Evolutionary conservation across 176 grass and related monocot species (phyloP).

Genomic region (Triticum monococcum): DNA sequence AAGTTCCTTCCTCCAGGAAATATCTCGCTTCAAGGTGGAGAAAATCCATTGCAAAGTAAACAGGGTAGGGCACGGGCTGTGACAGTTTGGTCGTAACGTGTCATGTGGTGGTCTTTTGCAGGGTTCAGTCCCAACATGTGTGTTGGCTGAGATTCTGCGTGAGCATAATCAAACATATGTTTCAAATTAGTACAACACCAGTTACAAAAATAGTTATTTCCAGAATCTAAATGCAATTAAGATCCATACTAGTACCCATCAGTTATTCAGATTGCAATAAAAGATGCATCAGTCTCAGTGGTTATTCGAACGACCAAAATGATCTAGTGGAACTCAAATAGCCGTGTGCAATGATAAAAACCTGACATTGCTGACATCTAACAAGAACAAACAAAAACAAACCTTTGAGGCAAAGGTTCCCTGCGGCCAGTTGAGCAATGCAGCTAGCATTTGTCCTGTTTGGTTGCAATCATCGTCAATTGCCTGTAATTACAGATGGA

Average conservation of each 20-base stretch:
- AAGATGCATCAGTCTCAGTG: not conserved
- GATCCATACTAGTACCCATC: not conserved
- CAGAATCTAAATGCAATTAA: not conserved
- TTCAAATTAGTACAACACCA: no score
- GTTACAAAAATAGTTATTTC: fast-evolving
- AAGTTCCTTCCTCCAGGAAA: no score
- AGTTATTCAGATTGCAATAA: not conserved
- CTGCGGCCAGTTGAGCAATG: slow-evolving; percentile 83
- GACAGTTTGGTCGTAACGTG: no score
- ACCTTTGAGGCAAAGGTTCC: slow-evolving; percentile 97
- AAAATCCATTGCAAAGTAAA: no score
- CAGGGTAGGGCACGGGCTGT: no score
- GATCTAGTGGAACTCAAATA: no score
- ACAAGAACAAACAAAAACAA: not conserved
- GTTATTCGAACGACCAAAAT: not conserved
- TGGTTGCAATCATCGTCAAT: slow-evolving; percentile 99
- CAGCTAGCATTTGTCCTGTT: slow-evolving; percentile 93
- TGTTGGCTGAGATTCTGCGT: no score
- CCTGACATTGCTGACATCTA: not conserved
- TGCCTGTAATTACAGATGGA: slow-evolving; percentile 42
- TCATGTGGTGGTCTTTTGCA: no score
- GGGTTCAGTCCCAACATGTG: no score
- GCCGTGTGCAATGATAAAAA: not conserved
- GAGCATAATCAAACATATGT: no score
- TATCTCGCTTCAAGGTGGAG: no score